These are phyloP conservation scores for Penicillium antarcticum DNA, from an alignment of 495 filamentous ascomycete genomes.

Conservation along the genomic window DNA sequence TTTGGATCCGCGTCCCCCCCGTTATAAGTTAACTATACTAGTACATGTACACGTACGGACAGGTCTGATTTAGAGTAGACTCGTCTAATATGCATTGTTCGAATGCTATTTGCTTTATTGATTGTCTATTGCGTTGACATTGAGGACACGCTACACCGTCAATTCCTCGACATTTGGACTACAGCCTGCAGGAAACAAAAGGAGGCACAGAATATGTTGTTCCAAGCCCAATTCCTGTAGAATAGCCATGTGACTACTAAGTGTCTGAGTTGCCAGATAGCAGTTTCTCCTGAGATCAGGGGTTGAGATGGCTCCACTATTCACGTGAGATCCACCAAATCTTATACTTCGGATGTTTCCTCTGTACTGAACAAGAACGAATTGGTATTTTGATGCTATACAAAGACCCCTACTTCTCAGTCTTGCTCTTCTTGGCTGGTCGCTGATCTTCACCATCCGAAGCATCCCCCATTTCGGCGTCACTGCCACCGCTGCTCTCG, in stretches of 20 bases:
- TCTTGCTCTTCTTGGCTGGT: constrained; percentile 71
- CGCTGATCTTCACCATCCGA: constrained; percentile 51
- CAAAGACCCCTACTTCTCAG: constrained; percentile 25
- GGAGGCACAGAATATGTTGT: background rate
- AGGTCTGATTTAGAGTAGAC: background rate
- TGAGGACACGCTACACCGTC: background rate
- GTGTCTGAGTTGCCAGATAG: background rate
- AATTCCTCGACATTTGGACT: constrained; percentile 8
- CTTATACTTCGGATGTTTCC: too few species aligned
- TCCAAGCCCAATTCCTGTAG: background rate
- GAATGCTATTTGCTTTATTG: background rate
- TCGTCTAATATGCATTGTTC: background rate
- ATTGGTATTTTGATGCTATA: background rate
- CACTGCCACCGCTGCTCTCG: constrained; percentile 74
- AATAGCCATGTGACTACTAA: background rate
- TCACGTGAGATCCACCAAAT: constrained; percentile 19
- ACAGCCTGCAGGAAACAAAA: background rate
- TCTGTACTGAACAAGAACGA: constrained; percentile 1
- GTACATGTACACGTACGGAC: too few species aligned
- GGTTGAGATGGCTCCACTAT: constrained; percentile 12
- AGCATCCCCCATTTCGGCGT: constrained; percentile 61
- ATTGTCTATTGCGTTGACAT: background rate
- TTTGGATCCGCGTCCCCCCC: constrained; percentile 14
- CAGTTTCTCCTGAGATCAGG: constrained; percentile 18
- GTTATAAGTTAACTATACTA: too few species aligned